Evolutionary conservation across 2,329 filamentous ascomycete genomes (phyloP).

Genomic region (Westerdykella ornata): DNA sequence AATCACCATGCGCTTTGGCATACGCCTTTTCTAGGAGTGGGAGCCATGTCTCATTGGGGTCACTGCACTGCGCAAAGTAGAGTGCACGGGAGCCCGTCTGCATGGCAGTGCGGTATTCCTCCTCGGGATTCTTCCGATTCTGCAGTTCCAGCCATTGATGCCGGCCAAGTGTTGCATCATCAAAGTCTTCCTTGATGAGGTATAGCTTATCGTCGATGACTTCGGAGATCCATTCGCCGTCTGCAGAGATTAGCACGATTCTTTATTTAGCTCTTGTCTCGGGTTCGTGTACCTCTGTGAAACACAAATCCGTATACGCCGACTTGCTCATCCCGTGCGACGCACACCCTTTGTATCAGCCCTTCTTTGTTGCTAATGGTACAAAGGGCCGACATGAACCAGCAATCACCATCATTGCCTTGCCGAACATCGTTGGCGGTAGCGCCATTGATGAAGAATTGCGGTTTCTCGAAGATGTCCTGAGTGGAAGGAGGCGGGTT

Average conservation of each 20-base stretch:
- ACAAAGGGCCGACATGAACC: slow-evolving; percentile 74
- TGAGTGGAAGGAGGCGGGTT: slow-evolving; percentile 33
- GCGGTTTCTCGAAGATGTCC: slow-evolving; percentile 70
- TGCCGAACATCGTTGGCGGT: slow-evolving; percentile 73
- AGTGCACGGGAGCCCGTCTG: slow-evolving; percentile 70
- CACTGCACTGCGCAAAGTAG: slow-evolving; percentile 69
- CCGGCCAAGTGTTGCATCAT: slow-evolving; percentile 65
- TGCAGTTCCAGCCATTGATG: slow-evolving; percentile 64
- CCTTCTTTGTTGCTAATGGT: slow-evolving; percentile 67
- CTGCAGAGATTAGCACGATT: slow-evolving; percentile 38
- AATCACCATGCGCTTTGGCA: slow-evolving; percentile 78
- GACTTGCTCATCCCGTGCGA: slow-evolving; percentile 63
- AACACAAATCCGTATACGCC: slow-evolving; percentile 86
- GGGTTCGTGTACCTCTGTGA: slow-evolving; percentile 50
- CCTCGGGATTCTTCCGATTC: slow-evolving; percentile 64
- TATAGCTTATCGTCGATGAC: slow-evolving; percentile 90
- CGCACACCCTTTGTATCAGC: slow-evolving; percentile 66
- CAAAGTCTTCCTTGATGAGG: slow-evolving; percentile 73
- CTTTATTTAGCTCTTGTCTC: slow-evolving; percentile 2
- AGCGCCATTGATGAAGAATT: slow-evolving; percentile 72
- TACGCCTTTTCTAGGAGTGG: slow-evolving; percentile 76
- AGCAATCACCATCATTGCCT: slow-evolving; percentile 74
- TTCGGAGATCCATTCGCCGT: slow-evolving; percentile 86
- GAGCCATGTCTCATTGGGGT: slow-evolving; percentile 76
- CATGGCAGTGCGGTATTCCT: slow-evolving; percentile 60